These are phyloP conservation scores for Blastocladiella emersonii DNA, from an alignment of 371 early-diverging fungal genomes.

Conservation along the genomic window DNA sequence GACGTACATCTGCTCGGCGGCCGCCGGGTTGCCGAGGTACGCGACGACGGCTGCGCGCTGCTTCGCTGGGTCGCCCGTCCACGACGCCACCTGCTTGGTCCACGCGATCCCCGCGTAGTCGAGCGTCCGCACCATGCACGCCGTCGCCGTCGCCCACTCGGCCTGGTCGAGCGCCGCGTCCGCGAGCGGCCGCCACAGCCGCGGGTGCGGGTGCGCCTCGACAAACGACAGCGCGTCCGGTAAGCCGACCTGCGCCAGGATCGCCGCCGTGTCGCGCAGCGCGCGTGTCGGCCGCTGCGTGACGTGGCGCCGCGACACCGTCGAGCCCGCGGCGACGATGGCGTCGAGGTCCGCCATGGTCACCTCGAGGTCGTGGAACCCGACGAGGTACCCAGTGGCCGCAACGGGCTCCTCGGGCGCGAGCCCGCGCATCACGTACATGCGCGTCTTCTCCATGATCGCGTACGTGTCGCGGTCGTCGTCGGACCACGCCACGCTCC, in stretches of 20 bases:
- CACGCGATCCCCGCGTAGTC: constrained; percentile 33
- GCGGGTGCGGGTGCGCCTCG: constrained; percentile 29
- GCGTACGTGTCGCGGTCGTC: constrained; percentile 36
- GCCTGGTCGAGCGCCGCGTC: constrained; percentile 28
- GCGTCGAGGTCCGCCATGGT: constrained; percentile 29
- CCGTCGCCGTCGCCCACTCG: constrained; percentile 25
- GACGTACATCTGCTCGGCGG: constrained; percentile 30
- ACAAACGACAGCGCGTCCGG: constrained; percentile 29
- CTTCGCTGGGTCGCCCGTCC: constrained; percentile 18
- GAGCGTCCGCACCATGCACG: constrained; percentile 22
- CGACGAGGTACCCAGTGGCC: constrained; percentile 28
- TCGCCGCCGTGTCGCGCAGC: constrained; percentile 15
- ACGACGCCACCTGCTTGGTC: constrained; percentile 23
- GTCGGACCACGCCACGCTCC: constrained; percentile 35
- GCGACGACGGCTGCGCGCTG: constrained; percentile 31
- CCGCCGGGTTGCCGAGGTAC: constrained; percentile 23
- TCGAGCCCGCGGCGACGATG: constrained; percentile 11
- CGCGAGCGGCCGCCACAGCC: constrained; percentile 33
- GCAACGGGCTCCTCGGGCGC: constrained; percentile 36
- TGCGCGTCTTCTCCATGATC: constrained; percentile 34
- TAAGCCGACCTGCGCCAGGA: constrained; percentile 23
- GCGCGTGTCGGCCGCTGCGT: constrained; percentile 16
- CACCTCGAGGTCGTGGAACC: constrained; percentile 27
- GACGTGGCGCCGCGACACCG: too few species aligned
- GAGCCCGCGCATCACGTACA: constrained; percentile 29